Evolutionary conservation across 495 filamentous ascomycete species (phyloP).

Genomic region (Xylaria longipes): DNA sequence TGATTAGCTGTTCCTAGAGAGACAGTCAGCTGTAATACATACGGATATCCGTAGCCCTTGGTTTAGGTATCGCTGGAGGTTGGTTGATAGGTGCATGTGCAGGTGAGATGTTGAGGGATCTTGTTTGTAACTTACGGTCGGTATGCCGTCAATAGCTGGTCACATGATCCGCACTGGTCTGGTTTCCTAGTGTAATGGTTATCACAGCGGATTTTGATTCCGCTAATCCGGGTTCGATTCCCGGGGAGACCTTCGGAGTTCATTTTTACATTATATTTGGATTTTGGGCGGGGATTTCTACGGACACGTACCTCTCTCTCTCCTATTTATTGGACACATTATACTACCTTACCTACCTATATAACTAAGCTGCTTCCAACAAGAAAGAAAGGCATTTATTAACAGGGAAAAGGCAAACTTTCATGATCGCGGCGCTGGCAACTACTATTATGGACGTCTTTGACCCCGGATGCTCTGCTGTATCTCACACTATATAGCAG

Average conservation of each 20-base stretch:
- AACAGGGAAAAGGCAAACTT: no score
- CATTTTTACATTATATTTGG: not conserved
- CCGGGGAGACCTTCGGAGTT: constrained; percentile 21
- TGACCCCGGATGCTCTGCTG: no score
- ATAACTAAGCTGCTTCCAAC: no score
- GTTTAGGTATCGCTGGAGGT: not conserved
- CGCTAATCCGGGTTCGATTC: constrained; percentile 30
- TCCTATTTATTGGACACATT: not conserved
- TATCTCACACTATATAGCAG: no score
- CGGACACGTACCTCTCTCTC: not conserved
- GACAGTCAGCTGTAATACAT: not conserved
- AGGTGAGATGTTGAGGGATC: not conserved
- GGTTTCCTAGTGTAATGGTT: constrained; percentile 31
- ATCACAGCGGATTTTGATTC: constrained; percentile 31
- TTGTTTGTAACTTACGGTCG: not conserved
- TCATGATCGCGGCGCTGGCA: no score
- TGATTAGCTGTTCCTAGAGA: not conserved
- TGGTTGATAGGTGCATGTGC: not conserved
- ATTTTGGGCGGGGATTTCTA: not conserved
- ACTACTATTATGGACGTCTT: no score
- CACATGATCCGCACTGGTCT: constrained; percentile 3
- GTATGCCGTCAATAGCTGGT: not conserved
- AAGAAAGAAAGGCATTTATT: no score
- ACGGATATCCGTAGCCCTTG: not conserved
- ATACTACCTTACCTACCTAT: no score